phyloP scores from a whole-genome alignment of 2,329 filamentous ascomycete species.

The Trichoderma hamatum region DNA sequence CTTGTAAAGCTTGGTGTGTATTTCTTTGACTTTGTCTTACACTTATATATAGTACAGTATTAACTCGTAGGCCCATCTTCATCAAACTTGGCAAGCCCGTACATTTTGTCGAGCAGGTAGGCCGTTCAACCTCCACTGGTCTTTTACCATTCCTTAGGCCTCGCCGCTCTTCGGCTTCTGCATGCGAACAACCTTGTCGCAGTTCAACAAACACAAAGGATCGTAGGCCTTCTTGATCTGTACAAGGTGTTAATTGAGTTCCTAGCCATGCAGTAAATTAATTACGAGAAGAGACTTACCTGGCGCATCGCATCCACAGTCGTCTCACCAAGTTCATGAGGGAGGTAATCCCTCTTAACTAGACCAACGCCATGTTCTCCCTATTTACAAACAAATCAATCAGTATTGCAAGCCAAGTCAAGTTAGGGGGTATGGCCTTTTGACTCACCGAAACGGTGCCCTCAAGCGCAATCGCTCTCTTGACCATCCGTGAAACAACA shows the following conservation, averaged over 20 bases:
- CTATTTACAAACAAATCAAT: constrained; percentile 36
- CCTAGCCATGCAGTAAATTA: not conserved
- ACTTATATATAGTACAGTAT: constrained; percentile 1
- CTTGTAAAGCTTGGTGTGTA: not conserved
- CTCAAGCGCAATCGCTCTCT: constrained; percentile 81
- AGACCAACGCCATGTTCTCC: constrained; percentile 84
- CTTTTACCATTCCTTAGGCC: constrained; percentile 49
- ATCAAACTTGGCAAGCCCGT: not conserved
- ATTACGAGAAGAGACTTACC: constrained; percentile 48
- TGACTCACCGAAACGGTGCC: constrained; percentile 71
- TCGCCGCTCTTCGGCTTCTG: constrained; percentile 51
- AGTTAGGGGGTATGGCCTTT: not conserved
- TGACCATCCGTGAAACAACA: constrained; percentile 82
- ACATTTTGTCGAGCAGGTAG: not conserved
- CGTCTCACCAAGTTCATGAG: constrained; percentile 72
- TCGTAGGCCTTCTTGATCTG: constrained; percentile 81
- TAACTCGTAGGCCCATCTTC: not conserved
- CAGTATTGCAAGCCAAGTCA: not conserved
- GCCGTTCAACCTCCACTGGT: not conserved
- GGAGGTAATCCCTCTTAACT: constrained; percentile 81
- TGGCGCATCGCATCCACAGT: constrained; percentile 84
- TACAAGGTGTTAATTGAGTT: constrained; percentile 1
- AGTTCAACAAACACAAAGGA: constrained; percentile 70
- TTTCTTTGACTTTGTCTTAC: not conserved
- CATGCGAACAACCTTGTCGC: constrained; percentile 68